Base-by-base conservation (phyloP, 768 basidiomycete genomes). In the Hypholoma sublateritium region DNA sequence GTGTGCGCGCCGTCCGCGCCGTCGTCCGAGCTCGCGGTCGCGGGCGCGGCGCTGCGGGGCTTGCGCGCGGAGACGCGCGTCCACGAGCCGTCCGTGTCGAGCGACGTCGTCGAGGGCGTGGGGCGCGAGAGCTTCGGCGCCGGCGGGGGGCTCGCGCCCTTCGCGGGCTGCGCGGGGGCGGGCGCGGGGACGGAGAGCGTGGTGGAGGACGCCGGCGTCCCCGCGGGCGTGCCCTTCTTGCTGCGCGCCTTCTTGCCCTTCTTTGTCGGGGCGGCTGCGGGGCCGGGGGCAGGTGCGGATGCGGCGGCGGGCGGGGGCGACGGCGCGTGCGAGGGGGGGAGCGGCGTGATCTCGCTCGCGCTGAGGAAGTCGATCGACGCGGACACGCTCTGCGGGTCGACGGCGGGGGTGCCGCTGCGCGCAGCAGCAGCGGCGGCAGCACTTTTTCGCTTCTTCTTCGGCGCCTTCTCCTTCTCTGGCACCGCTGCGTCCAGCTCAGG, bases 21-120 rank as follows among this genome's bases (percentile, higher is more conserved):
- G 65, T 22, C 80, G 14, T 75, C 73, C 24, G 71, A 55, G 32
- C 76, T 74, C 39, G 70, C 74, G 16, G 67, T 69, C 17, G 59
- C 53, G 51, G 58, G 44, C 37, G 59, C 19, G 50, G 42, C 64
- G 61, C 54, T 54, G 57, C 61, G 56, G 46, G 61, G 58, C 55
- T 32, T 59, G 42, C 48, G 49, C 57, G 48, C 62, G 74, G 53
- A 72, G 75, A 90, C 84, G 54, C 84, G 85, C 19, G 88, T 89
- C 89, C 89, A 90, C 4, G 85, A 84, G 34, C 79, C 76, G 60
- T 88, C 85, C 1, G 80, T 82, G 57, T 82, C 82, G 50, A 70
- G 65, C 14, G 72, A 77, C 42, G 70, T 68, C 55, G 76, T 71
- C 55, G 75, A 71, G 55, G 70, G 66, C 24, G 67, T 57, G 13